A percentile compares a stretch with the other conserved stretches of the same genome.
These are phyloP conservation scores for Didymella lethalis DNA, from an alignment of 2,329 filamentous ascomycete genomes.

Conservation along the genomic window DNA sequence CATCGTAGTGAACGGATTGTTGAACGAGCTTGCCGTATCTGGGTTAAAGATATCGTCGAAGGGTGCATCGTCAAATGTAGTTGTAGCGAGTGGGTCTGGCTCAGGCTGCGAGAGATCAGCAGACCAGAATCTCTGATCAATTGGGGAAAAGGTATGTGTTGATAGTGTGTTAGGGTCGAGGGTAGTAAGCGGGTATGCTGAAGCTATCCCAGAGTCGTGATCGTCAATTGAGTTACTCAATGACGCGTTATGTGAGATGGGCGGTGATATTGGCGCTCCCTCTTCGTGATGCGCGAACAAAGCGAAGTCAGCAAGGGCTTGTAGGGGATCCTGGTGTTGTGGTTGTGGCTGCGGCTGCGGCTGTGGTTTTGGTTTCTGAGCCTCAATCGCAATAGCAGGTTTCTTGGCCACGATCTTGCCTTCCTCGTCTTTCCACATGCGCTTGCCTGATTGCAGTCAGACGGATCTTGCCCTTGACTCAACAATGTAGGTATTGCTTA, in stretches of 20 bases:
- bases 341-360: constrained; percentile 13
- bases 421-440: constrained; percentile 63
- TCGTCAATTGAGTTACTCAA: constrained; percentile 40
- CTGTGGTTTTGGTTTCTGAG: constrained; percentile 8
- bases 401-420: constrained; percentile 61
- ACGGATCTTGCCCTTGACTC: accelerated
- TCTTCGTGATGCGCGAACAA: constrained; percentile 33
- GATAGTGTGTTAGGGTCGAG: constrained; percentile 32
- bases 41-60: constrained; percentile 66
- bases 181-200: constrained; percentile 28
- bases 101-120: constrained; percentile 42
- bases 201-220: constrained; percentile 39
- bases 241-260: constrained; percentile 43
- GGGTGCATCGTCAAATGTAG: constrained; percentile 44
- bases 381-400: constrained; percentile 33
- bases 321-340: constrained; percentile 25
- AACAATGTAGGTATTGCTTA: not conserved
- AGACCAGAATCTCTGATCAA: constrained; percentile 46
- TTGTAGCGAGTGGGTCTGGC: constrained; percentile 31
- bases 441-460: constrained; percentile 46
- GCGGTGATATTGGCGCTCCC: constrained; percentile 46
- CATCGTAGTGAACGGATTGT: constrained; percentile 70
- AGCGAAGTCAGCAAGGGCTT: constrained; percentile 32
- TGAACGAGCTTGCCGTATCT: constrained; percentile 70
- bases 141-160: constrained; percentile 34